These are phyloP conservation scores for Talaromyces verruculosus DNA, from an alignment of 2,329 filamentous ascomycete species.

Conservation along the genomic window DNA sequence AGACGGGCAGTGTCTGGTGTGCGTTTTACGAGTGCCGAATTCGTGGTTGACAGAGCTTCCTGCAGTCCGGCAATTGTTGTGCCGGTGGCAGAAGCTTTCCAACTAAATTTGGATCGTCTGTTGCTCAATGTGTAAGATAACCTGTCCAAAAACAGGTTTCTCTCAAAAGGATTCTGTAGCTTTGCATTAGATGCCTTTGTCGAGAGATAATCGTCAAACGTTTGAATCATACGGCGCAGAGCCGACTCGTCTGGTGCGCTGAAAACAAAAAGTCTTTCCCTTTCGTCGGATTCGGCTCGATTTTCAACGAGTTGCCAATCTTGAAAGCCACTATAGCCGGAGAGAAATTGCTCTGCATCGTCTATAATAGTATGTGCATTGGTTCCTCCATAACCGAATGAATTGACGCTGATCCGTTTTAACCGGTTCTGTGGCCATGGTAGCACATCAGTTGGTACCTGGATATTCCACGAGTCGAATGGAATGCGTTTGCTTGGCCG, in stretches of 20 bases:
- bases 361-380: slow-evolving; percentile 36
- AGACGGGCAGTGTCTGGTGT: neutral
- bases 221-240: slow-evolving; percentile 2
- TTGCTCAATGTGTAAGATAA: slow-evolving; percentile 8
- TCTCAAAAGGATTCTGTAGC: neutral
- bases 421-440: slow-evolving; percentile 24
- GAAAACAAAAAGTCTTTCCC: slow-evolving; percentile 2
- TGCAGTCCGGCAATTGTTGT: neutral
- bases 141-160: neutral
- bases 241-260: slow-evolving; percentile 6
- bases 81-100: neutral
- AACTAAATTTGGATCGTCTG: slow-evolving; percentile 5
- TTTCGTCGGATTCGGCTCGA: neutral
- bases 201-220: neutral
- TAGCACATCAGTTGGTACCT: slow-evolving; percentile 25
- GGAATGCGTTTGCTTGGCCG: slow-evolving; percentile 31
- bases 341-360: neutral
- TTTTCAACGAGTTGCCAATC: neutral
- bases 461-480: slow-evolving; percentile 27
- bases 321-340: neutral
- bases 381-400: slow-evolving; percentile 46
- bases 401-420: slow-evolving; percentile 39
- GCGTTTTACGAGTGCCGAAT: neutral
- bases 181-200: neutral
- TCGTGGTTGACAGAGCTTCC: neutral